Evolutionary conservation across 2,329 filamentous ascomycete species (phyloP), one percentile per base, ranked within the genome.

Genomic region (Aspergillus glaucus): DNA sequence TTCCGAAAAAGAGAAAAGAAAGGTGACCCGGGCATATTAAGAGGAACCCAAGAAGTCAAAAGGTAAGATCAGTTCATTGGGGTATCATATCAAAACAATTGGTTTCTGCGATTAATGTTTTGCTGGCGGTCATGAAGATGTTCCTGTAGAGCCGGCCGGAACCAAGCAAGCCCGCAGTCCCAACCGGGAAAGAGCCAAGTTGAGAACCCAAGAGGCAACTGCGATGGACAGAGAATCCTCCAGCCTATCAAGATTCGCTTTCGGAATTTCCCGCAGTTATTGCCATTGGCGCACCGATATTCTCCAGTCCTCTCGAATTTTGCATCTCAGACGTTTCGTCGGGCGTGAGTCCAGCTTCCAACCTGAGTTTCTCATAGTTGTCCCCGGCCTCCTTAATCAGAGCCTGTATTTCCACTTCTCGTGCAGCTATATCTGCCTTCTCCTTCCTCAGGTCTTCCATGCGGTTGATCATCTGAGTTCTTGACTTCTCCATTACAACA

Each of bases 341-440:
- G 3, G 60, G 57, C n/a, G 55, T 57, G 32, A 63, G 49, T 2
- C 66, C 70, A 15, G 67, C 69, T 53, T 74, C 71, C 15, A 62
- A 69, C 48, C 78, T 77, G 49, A 85, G 61, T 47, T 74, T 76
- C 58, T 84, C 78, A 62, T 86, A 88, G 54, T 81, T 78, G 51
- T 87, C 82, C 0, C 88, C 90, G 0, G 89, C 88, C 64, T 93
- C 85, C 63, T 89, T 85, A 46, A 97, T 72, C 47, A 94, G 72
- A 17, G 79, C 77, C 68, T 96, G 91, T 0, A 96, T 86, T 66
- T 93, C 87, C 4, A 75, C 78, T 68, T 95, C 87, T 50, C 89
- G 77, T 53, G 78, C 75, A 4, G 79, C 69, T 39, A 95, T 80
- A 26, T 86, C 80, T 3, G 75, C 72, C 61, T 85, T 87, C 63